Evolutionary conservation across 192 early-diverging fungal genomes (phyloP), one percentile per base, ranked within the genome.

Genomic region (Allomyces macrogynus): DNA sequence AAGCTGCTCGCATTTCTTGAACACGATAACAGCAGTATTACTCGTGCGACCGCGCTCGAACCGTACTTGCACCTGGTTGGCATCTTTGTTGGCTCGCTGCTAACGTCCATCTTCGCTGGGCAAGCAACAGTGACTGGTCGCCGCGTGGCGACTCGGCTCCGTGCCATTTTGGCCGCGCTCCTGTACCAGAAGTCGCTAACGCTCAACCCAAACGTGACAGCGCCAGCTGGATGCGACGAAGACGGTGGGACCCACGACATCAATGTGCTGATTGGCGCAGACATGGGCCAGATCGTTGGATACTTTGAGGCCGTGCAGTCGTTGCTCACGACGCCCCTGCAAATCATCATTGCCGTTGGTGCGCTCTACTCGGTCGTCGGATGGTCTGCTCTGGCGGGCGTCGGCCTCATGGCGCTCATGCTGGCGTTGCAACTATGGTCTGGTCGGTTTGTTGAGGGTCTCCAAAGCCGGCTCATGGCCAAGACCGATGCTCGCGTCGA

Each of bases 401-500:
- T 54, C 1, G 10, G 10, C 18, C 10, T 54, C 44, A 16, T 54
- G 44, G 44, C 44, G 44, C 1, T 54, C 12, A 18, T 54, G 18
- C 18, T 18, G 8, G 12, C 44, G 12, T 16, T 54, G 12, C 44
- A 54, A 18, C 8, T 18, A 18, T 54, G 18, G 10, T 54, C 18
- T 11, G 3, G 44, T 18, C 44, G 44, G 1, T 16, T 54, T 8
- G 18, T 54, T 11, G 44, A 54, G 18, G 2, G 18, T 54, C 10
- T 16, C 66, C 71, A 81, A 42, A 69, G 69, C 26, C 64, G 11
- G 27, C 70, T 80, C 44, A 76, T 77, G 0, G 77, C 79, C 10
- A 74, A 88, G 22, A 89, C 88, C 14, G 88, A 90, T 71, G 72
- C 71, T 26, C 84, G 88, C 64, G 84, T 90, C 64, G 85, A 87